A percentile compares a stretch with the other conserved stretches of the same genome.
These are phyloP conservation scores for Cyberlindnera lachancei DNA, from an alignment of 805 yeast species.

Conservation along the genomic window DNA sequence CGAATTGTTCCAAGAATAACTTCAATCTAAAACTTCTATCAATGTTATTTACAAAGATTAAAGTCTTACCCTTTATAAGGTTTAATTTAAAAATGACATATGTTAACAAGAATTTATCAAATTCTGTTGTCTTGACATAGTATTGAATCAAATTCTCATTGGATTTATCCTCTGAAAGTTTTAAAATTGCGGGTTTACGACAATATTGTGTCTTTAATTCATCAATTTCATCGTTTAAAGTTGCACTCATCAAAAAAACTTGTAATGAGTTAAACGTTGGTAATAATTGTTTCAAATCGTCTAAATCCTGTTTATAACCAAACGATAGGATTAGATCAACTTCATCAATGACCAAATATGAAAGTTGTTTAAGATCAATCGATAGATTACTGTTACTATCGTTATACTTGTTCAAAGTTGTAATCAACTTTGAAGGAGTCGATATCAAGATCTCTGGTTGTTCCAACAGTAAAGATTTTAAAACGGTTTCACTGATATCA, in stretches of 20 bases:
- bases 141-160: conserved; percentile 60
- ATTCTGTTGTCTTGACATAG: conserved; percentile 78
- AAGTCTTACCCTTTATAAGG: conserved; percentile 83
- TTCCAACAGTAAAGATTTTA: conserved; percentile 59
- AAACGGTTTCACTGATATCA: conserved; percentile 64
- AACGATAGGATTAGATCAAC: conserved; percentile 86
- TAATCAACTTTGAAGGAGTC: conserved; percentile 76
- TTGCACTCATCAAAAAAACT: conserved; percentile 94
- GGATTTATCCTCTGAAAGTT: conserved; percentile 64
- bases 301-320: conserved; percentile 84
- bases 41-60: conserved; percentile 85
- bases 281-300: conserved; percentile 36
- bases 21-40: conserved; percentile 93
- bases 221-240: conserved; percentile 80
- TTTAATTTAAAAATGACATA: conserved; percentile 88
- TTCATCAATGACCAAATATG: conserved; percentile 83
- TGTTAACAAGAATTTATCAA: conserved; percentile 84
- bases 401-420: conserved; percentile 40
- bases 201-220: conserved; percentile 72
- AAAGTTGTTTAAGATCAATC: conserved; percentile 50
- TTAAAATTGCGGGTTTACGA: conserved; percentile 72
- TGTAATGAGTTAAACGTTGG: conserved; percentile 77
- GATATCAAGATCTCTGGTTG: conserved; percentile 77
- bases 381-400: no score
- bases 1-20: conserved; percentile 89